Base-by-base conservation (phyloP, 2,329 filamentous ascomycete species). In the Dryadomyces quercus-mongolicae region DNA sequence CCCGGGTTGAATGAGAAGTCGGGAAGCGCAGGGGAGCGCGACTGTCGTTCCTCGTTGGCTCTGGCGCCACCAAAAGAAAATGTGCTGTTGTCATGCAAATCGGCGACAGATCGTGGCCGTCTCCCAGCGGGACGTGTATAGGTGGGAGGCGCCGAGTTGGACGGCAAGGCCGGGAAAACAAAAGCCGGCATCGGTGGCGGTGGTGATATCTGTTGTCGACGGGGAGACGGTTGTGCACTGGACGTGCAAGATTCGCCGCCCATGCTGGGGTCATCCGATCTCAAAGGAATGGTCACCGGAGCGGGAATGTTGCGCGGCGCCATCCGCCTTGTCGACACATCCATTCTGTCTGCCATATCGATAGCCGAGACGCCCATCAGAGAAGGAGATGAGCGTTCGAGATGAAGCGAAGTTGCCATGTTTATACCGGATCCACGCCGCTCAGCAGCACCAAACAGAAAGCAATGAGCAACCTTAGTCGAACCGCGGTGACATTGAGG, bases 151-250 rank as follows among this genome's bases (percentile, higher is more conserved):
- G 74, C 71, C 1, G 75, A 73, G 20, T 71, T 69, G 1, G 75
- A 65, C 8, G 74, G 68, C 48, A 70, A 67, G 21, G 72, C 67
- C 1, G 82, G 84, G 61, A 86, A 86, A 55, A 81, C 74, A 62
- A 86, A 86, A 6, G 75, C 76, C 34, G 83, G 82, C 53, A 85
- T 85, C 49, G 81, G 81, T 51, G 71, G 72, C 52, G 77, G 76
- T 25, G 68, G 60, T 22, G 66, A 65, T 16, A 15, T 7, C 45
- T 64, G 63, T 52, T 64, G 65, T 52, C 68, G 67, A 21, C 21
- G 42, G 1, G 57, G 55, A 49, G 70, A 70, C 16, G 61, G 56
- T 51, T 68, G 66, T 21, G 66, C 58, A 60, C 61, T 58, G 43
- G 57, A 56, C 43, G 61, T 22, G 20, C 61, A 57, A 45, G 55